A percentile compares a stretch with the other conserved stretches of the same genome.
phyloP scores from a whole-genome alignment of 225 moss, liverwort and hornwort genomes.

The Polytrichum commune region DNA sequence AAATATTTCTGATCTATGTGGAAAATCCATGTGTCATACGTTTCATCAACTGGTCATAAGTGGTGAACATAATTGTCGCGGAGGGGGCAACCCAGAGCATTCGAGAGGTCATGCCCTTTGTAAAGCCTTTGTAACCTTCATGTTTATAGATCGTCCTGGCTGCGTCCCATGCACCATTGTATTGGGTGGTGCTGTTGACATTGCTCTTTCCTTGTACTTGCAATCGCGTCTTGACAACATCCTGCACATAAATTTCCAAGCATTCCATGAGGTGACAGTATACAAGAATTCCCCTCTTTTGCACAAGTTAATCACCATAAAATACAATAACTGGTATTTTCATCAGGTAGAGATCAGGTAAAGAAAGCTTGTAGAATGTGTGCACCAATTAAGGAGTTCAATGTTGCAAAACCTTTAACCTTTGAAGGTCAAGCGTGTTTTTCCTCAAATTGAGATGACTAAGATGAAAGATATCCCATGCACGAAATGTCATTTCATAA shows the following conservation, averaged over 20 bases:
- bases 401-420: no score
- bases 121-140: conserved; percentile 74
- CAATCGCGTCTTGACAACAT: conserved; percentile 87
- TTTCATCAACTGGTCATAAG: conserved; percentile 89
- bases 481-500: no score
- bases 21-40: conserved; percentile 29
- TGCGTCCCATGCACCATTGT: conserved; percentile 71
- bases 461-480: no score
- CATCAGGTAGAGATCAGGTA: no score
- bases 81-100: conserved; percentile 95
- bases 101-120: conserved; percentile 76
- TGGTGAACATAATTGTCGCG: conserved; percentile 93
- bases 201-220: conserved; percentile 87
- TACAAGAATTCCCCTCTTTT: no score
- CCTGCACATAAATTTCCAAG: conserved; percentile 35
- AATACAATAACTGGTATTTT: no score
- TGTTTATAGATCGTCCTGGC: conserved; percentile 68
- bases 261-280: neutral
- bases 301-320: no score
- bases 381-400: no score
- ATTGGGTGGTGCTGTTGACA: conserved; percentile 46
- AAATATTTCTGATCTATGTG: no score
- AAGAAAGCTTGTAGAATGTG: no score
- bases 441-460: no score
- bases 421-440: no score